Conservation (phyloP, 306 rosid species). For the Cucurbita pepo region DNA sequence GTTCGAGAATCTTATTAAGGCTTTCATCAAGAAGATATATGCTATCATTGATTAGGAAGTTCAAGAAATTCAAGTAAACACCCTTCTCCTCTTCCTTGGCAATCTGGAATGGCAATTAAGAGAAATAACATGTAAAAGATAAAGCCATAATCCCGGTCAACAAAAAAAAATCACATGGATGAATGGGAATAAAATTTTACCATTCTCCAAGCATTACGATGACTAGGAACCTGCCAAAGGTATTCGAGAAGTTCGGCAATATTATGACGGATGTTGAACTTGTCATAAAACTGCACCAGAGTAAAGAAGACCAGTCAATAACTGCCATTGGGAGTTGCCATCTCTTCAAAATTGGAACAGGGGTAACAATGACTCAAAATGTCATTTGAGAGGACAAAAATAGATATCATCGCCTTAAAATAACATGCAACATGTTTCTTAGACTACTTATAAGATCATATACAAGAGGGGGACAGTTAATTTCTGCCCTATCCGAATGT, state of each 20-base stretch:
- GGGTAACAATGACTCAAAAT: neutral
- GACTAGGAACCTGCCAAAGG: slow-evolving; percentile 98
- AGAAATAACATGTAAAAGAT: neutral
- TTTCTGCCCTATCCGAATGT: neutral
- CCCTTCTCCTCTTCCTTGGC: slow-evolving; percentile 99
- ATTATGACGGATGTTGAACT: slow-evolving; percentile 95
- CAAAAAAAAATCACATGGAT: neutral
- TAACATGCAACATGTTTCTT: neutral
- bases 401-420: neutral
- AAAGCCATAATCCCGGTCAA: neutral
- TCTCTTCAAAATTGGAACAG: slow-evolving; percentile 3
- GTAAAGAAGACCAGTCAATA: slow-evolving; percentile 14
- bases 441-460: neutral
- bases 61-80: slow-evolving; percentile 87
- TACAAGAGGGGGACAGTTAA: neutral
- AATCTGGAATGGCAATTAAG: slow-evolving; percentile 43
- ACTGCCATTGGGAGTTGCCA: neutral
- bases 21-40: slow-evolving; percentile 95
- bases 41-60: slow-evolving; percentile 92
- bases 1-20: slow-evolving; percentile 93
- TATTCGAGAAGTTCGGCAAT: slow-evolving; percentile 97
- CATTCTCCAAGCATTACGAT: slow-evolving; percentile 96
- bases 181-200: slow-evolving; percentile 17
- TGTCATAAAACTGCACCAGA: slow-evolving; percentile 79
- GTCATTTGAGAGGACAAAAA: neutral